A percentile compares a stretch with the other conserved stretches of the same genome.
These are phyloP conservation scores for Diaporthe aspalathi DNA, from an alignment of 2,329 filamentous ascomycete species.

Conservation along the genomic window DNA sequence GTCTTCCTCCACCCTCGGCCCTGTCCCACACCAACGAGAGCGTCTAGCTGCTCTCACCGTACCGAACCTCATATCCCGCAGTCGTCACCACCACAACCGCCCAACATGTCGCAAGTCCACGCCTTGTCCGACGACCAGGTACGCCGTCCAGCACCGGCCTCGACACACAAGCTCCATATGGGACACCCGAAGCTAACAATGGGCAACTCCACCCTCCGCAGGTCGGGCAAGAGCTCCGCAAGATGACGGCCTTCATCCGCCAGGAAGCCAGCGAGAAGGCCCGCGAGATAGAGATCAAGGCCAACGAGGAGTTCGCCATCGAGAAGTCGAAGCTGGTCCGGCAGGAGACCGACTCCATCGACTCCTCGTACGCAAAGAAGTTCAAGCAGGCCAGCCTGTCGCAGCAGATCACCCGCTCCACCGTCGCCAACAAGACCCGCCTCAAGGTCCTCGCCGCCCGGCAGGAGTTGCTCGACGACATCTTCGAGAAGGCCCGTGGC, in stretches of 20 bases:
- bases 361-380: slow-evolving; percentile 95
- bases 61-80: slow-evolving; percentile 36
- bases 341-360: slow-evolving; percentile 93
- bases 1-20: neutral
- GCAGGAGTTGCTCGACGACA: slow-evolving; percentile 89
- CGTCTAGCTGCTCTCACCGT: slow-evolving; percentile 25
- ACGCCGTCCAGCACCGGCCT: slow-evolving; percentile 47
- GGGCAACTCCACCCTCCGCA: slow-evolving; percentile 53
- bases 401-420: slow-evolving; percentile 98
- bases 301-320: slow-evolving; percentile 98
- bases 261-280: slow-evolving; percentile 98
- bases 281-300: slow-evolving; percentile 97
- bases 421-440: slow-evolving; percentile 94
- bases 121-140: slow-evolving; percentile 98
- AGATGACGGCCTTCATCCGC: slow-evolving; percentile 99
- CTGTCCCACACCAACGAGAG: neutral
- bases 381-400: slow-evolving; percentile 99
- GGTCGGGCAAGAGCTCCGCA: slow-evolving; percentile 98
- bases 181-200: slow-evolving; percentile 25
- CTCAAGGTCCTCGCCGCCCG: slow-evolving; percentile 87
- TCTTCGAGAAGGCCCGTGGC: slow-evolving; percentile 85
- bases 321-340: slow-evolving; percentile 99
- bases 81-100: slow-evolving; percentile 43
- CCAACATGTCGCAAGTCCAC: slow-evolving; percentile 90
- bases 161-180: slow-evolving; percentile 34